phyloP scores from a whole-genome alignment of 2,329 filamentous ascomycete genomes.

The Phialemoniopsis sp. region DNA sequence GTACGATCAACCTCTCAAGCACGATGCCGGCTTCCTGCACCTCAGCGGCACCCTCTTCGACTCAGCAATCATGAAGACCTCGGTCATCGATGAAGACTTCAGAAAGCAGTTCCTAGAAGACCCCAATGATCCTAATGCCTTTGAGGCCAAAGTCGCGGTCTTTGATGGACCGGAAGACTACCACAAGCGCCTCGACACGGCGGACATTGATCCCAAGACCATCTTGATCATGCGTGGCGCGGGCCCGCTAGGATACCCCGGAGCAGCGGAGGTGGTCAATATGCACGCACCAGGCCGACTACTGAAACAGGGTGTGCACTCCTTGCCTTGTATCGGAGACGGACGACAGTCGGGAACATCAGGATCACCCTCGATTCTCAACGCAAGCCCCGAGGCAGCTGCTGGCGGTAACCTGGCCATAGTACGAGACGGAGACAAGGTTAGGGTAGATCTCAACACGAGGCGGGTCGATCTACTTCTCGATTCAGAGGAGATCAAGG shows the following conservation, averaged over 20 bases:
- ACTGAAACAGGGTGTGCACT: slow-evolving; percentile 36
- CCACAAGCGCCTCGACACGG: slow-evolving; percentile 34
- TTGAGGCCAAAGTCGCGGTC: slow-evolving; percentile 39
- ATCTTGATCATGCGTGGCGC: slow-evolving; percentile 45
- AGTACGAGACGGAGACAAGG: slow-evolving; percentile 40
- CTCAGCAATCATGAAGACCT: slow-evolving; percentile 50
- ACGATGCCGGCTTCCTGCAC: slow-evolving; percentile 46
- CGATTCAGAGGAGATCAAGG: slow-evolving; percentile 25
- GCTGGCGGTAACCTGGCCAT: slow-evolving; percentile 49
- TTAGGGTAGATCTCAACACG: slow-evolving; percentile 45
- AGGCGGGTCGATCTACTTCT: slow-evolving; percentile 44
- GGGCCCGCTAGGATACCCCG: slow-evolving; percentile 44
- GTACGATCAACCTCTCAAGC: slow-evolving; percentile 39
- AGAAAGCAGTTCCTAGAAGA: slow-evolving; percentile 37
- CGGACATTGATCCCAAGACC: slow-evolving; percentile 32
- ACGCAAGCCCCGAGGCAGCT: slow-evolving; percentile 50
- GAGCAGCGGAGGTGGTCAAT: slow-evolving; percentile 47
- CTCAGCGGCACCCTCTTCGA: slow-evolving; percentile 42
- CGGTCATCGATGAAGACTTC: slow-evolving; percentile 41
- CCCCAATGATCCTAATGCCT: slow-evolving; percentile 40
- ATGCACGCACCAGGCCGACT: slow-evolving; percentile 42
- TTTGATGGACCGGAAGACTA: slow-evolving; percentile 49
- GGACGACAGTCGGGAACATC: slow-evolving; percentile 52
- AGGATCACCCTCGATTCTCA: slow-evolving; percentile 50
- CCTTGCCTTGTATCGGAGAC: slow-evolving; percentile 48